Evolutionary conservation across 2,329 filamentous ascomycete genomes (phyloP).

Genomic region (Cadophora sp.): DNA sequence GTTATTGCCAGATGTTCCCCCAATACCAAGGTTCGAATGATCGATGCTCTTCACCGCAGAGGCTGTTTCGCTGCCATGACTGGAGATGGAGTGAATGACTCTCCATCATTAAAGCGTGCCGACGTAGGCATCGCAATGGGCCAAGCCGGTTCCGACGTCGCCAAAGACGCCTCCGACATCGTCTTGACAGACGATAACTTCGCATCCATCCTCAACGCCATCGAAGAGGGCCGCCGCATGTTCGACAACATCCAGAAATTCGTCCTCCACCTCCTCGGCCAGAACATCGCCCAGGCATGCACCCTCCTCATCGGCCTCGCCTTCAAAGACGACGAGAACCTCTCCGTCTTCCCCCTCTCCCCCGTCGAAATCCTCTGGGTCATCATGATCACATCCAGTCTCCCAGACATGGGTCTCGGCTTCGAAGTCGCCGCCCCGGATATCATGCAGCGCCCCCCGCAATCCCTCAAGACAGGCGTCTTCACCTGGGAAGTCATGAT

Average conservation of each 20-base stretch:
- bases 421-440: slow-evolving; percentile 78
- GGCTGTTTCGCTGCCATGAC: slow-evolving; percentile 66
- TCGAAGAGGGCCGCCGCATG: slow-evolving; percentile 75
- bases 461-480: slow-evolving; percentile 70
- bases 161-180: slow-evolving; percentile 67
- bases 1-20: slow-evolving; percentile 87
- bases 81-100: slow-evolving; percentile 54
- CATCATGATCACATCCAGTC: slow-evolving; percentile 89
- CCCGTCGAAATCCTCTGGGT: slow-evolving; percentile 93
- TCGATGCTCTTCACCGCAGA: slow-evolving; percentile 82
- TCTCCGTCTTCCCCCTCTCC: slow-evolving; percentile 85
- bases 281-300: slow-evolving; percentile 85
- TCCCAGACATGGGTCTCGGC: slow-evolving; percentile 88
- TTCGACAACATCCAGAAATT: slow-evolving; percentile 82
- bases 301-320: slow-evolving; percentile 81
- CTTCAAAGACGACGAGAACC: slow-evolving; percentile 74
- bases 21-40: slow-evolving; percentile 89
- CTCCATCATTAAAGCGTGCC: slow-evolving; percentile 61
- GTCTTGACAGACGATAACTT: slow-evolving; percentile 76
- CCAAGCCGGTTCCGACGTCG: slow-evolving; percentile 66
- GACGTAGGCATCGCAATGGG: slow-evolving; percentile 74
- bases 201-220: slow-evolving; percentile 72
- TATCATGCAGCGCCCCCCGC: slow-evolving; percentile 80
- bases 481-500: slow-evolving; percentile 80
- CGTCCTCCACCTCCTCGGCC: slow-evolving; percentile 64